Base-by-base conservation (phyloP, 169 alveolate species). In the Plasmodium berghei region DNA sequence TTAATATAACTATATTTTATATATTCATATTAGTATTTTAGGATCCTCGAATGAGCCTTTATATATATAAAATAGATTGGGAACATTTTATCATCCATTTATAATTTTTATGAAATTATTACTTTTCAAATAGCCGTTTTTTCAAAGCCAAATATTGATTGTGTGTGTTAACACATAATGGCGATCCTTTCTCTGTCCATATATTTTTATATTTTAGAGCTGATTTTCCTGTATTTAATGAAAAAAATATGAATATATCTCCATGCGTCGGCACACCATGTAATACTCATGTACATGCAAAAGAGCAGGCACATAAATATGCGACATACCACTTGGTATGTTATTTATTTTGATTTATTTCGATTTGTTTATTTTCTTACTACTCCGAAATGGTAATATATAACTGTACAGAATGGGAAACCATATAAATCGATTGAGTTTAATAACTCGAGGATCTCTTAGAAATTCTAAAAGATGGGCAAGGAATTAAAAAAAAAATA, bases 361-460 rank as follows among this genome's bases (percentile, higher is more conserved):
- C 46, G 10, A 75, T 0, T 34, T 34, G 8, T 34, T 34, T 34
- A 0, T 5, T 34, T 4, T 34, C 42, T 59, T 77, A 92, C 95
- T 69, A 61, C 91, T 72, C 49, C 94, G 72, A 20, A 89, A 58
- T 9, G 95, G 95, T 14, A 92, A 87, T 18, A 92, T 66, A 58
- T 46, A 52, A 16, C 52, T 16, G 75, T 92, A 64, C 22, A 89
- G 83, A 18, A 92, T 22, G 54, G 93, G 93, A 2, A 71, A 71
- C 94, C 95, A 89, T 16, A 86, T n/a, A 46, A 86, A 42, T 14
- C 92, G 56, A 54, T 92, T 90, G 42, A 73, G 14, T 69, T 92
- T 92, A 16, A 92, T 73, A 59, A 92, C 94, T 49, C 95, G 64
- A 34, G 91, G 77, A 58, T 92, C 95, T 2, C 89, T 64, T 49